Base-by-base conservation (phyloP, 805 yeast species). In the Wickerhamomyces silvicola region DNA sequence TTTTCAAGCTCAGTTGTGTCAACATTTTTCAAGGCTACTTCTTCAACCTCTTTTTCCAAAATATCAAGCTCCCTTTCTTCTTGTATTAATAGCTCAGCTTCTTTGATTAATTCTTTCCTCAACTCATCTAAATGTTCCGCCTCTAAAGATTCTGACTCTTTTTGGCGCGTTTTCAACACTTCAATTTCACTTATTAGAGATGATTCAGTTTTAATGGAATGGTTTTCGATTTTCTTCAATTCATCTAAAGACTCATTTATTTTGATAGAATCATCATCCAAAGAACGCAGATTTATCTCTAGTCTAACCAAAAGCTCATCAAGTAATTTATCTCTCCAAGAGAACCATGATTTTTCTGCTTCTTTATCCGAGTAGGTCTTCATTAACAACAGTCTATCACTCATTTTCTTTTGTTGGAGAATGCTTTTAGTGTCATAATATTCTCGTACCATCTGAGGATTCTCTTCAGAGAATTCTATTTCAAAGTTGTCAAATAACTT, bases 321-420 rank as follows among this genome's bases (percentile, higher is more conserved):
- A 13, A 48, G 24, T 5, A 52, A 27, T 31, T 46, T 39, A n/a
- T 33, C 35, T 13, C 52, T 35, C 56, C 56, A 52, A 2, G 43
- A 22, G 10, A 39, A 38, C 55, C 55, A 50, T 0, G 49, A 33
- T 22, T 33, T 41, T 32, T 47, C 51, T 6, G 55, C 44, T 17
- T 46, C 46, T 14, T 45, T 34, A 29, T 50, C 55, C 4, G 55
- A 42, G 18, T 36, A 40, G n/a, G 44, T 42, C 18, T 52, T 52
- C 52, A 50, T 45, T 16, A 41, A 24, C 1, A 45, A 32, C 35
- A 52, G 34, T 4, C 38, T 30, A 26, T 52, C 56, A 26, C 49
- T 38, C 41, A 52, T 32, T 23, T 35, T 46, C 29, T 43, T 50
- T 31, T 47, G 52, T 18, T 43, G 45, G 4, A 27, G 27, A 11